Base-by-base conservation (phyloP, 345 rosid species). In the Eutrema heterophyllum region DNA sequence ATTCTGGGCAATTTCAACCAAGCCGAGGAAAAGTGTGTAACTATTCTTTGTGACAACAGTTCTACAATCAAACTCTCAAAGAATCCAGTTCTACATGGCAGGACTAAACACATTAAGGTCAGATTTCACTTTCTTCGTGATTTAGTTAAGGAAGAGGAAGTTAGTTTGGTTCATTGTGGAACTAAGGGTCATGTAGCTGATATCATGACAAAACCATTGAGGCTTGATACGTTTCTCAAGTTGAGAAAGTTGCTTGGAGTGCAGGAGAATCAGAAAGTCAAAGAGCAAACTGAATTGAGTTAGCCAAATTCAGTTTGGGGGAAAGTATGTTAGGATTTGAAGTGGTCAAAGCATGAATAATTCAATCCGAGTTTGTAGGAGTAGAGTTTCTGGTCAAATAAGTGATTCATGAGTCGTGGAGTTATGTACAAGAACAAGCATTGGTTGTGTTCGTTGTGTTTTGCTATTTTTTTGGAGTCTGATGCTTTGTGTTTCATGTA, bases 1-100 rank as follows among this genome's bases (percentile, higher is more conserved):
- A 13, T 27, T 0, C 21, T 62, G 0, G 0, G 2, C 1, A 27
- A 11, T 13, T 0, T 62, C 0, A 26, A n/a, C 6, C 5, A 40
- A 21, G 35, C 24, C 3, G 39, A 27, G 1, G 52, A 62, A 9
- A 15, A 4, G 3, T 62, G 67, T 43, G 4, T 62, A 2, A 27
- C 21, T 0, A 62, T 62, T 2, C 4, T 13, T 0, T 62, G 67
- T 62, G 38, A 62, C 12, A 62, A 62, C 3, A 61, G 21, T 1
- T 61, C 36, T 1, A 0, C 50, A 1, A 61, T 41, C 4, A 61
- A 61, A 16, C 2, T 62, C 0, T 62, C 24, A 26, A 62, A 14
- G 7, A 62, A 62, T 43, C 52, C 5, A 0, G 52, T 62, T 8
- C 1, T 43, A 4, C 67, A 62, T 27, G 38, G 67, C 1, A 62